Percentiles rank a stretch among this genome's conserved stretches.
These are phyloP conservation scores for Globisporangium alternatum DNA, from an alignment of 352 stramenopile species.

Conservation along the genomic window DNA sequence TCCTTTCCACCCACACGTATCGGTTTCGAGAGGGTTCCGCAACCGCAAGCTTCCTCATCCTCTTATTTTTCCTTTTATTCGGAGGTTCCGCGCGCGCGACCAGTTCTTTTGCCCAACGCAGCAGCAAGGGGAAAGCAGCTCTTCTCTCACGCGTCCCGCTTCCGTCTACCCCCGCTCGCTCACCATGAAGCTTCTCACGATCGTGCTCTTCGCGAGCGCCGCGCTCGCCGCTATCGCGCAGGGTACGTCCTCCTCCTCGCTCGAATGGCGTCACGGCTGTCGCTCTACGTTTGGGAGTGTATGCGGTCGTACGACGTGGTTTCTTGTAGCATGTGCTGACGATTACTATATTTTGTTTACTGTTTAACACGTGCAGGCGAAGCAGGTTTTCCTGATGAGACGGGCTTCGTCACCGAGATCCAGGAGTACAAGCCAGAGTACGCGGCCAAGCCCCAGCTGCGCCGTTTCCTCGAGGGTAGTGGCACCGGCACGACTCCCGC, in stretches of 20 bases:
- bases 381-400: slow-evolving; percentile 22
- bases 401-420: slow-evolving; percentile 11
- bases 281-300: neutral
- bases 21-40: neutral
- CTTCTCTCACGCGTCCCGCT: neutral
- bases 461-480: slow-evolving; percentile 10
- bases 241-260: neutral
- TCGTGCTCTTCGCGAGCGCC: slow-evolving; percentile 23
- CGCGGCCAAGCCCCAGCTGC: slow-evolving; percentile 11
- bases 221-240: slow-evolving; percentile 22
- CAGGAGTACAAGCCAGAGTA: slow-evolving; percentile 15
- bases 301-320: neutral
- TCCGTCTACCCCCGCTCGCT: slow-evolving; percentile 9
- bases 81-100: slow-evolving; percentile 35
- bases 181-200: slow-evolving; percentile 37
- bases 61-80: slow-evolving; percentile 35
- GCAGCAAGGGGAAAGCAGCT: slow-evolving; percentile 7
- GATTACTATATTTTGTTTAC: neutral
- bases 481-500: slow-evolving; percentile 1
- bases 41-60: neutral
- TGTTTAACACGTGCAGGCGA: slow-evolving; percentile 14
- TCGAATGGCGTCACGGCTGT: neutral
- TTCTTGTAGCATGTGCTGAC: neutral
- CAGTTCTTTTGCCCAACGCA: slow-evolving; percentile 7
- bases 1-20: neutral